Percentiles rank a stretch among this genome's conserved stretches.
Evolutionary conservation across 2,329 filamentous ascomycete genomes (phyloP).

Genomic region (Fusarium falciforme): DNA sequence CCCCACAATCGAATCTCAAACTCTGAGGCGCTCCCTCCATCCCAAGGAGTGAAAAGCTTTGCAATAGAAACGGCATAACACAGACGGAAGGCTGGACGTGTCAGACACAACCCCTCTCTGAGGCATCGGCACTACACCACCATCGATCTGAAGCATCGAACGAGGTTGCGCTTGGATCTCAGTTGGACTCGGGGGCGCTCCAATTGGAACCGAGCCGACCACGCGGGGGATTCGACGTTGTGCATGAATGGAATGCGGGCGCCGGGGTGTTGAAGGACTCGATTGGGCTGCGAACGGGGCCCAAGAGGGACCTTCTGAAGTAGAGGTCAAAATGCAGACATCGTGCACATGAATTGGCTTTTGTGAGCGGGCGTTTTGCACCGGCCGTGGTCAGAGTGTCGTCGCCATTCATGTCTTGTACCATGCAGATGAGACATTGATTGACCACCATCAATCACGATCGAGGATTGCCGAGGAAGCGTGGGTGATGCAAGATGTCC

Average conservation of each 20-base stretch:
- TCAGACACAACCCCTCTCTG: background rate
- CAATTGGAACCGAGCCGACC: constrained; percentile 37
- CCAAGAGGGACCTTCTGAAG: constrained; percentile 8
- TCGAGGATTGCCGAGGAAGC: background rate
- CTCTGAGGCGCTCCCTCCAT: background rate
- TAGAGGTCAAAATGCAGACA: background rate
- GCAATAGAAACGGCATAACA: background rate
- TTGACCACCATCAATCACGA: constrained; percentile 14
- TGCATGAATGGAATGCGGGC: constrained; percentile 32
- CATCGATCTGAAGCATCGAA: constrained; percentile 5
- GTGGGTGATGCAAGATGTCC: constrained; percentile 10
- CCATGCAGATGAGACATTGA: constrained; percentile 12
- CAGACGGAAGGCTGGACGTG: background rate
- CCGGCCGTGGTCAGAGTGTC: constrained; percentile 1
- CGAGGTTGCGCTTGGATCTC: constrained; percentile 19
- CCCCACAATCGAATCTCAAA: constrained; percentile 21
- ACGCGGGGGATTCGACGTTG: constrained; percentile 33
- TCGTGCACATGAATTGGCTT: background rate
- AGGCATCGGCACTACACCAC: constrained; percentile 9
- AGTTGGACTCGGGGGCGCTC: constrained; percentile 15
- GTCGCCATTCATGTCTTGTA: constrained; percentile 13
- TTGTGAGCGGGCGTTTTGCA: constrained; percentile 8
- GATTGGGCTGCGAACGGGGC: constrained; percentile 22
- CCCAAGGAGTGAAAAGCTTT: background rate
- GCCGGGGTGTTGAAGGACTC: constrained; percentile 4